Percentiles rank a stretch among this genome's conserved stretches.
These are phyloP conservation scores for Phoma sp. DNA, from an alignment of 2,329 filamentous ascomycete species.

Conservation along the genomic window DNA sequence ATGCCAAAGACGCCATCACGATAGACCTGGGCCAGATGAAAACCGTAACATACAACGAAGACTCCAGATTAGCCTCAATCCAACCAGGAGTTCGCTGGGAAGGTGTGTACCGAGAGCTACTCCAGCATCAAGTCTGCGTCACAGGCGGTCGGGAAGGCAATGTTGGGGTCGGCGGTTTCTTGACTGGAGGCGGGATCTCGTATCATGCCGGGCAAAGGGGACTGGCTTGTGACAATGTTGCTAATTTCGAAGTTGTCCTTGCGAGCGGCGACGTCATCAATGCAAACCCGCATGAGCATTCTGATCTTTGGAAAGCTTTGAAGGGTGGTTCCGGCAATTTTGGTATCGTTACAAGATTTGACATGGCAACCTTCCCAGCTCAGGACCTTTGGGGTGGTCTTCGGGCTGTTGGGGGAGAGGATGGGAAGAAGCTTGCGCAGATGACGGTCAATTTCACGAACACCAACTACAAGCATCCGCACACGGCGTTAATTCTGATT, in stretches of 20 bases:
- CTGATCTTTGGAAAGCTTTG: conserved; percentile 50
- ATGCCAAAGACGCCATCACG: conserved; percentile 38
- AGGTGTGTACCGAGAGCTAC: conserved; percentile 44
- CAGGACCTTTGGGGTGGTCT: conserved; percentile 26
- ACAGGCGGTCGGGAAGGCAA: conserved; percentile 33
- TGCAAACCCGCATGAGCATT: conserved; percentile 41
- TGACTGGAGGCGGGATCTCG: conserved; percentile 38
- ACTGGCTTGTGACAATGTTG: conserved; percentile 29
- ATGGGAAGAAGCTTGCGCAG: neutral
- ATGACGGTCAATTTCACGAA: conserved; percentile 26
- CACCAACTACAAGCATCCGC: conserved; percentile 26
- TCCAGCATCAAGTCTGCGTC: conserved; percentile 19
- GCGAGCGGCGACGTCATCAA: conserved; percentile 45
- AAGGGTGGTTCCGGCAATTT: conserved; percentile 55
- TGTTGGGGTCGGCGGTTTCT: conserved; percentile 39
- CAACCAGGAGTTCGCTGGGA: conserved; percentile 40
- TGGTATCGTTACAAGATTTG: conserved; percentile 51
- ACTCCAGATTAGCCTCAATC: conserved; percentile 26
- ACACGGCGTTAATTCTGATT: conserved; percentile 18
- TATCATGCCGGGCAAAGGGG: conserved; percentile 13
- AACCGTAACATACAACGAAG: conserved; percentile 18
- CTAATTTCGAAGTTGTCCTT: conserved; percentile 45
- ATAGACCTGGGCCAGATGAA: conserved; percentile 40
- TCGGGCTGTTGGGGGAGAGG: neutral
- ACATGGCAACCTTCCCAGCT: conserved; percentile 37